Base-by-base conservation (phyloP, 1,284 basidiomycete species). In the Fereydounia khargensis region DNA sequence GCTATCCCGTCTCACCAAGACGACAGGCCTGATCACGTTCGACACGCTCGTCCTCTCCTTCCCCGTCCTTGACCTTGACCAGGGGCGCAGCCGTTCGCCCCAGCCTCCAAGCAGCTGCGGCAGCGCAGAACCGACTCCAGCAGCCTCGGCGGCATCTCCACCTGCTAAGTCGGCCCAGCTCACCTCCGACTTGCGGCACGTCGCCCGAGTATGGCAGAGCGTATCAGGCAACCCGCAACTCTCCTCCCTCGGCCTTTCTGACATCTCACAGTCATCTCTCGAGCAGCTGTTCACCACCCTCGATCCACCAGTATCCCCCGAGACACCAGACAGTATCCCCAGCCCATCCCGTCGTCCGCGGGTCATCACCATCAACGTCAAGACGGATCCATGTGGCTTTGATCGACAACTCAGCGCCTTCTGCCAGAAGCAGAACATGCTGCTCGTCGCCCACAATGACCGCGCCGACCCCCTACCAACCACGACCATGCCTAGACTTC, bases 11-110 rank as follows among this genome's bases (percentile, higher is more conserved):
- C 42, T 71, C 19, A 56, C 54, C 3, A 39, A 32, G 4, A 67
- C 56, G 4, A 71, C 68, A 6, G 66, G 66, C 1, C 49, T 71
- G 28, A 60, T 65, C 37, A 67, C 60, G 11, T 34, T 68, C 24
- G 68, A 71, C 22, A 69, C 66, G 2, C 35, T 69, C 16, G 48
- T 71, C 1, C 42, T 71, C 1, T 24, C 59, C 1, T 71, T 71
- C 25, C 62, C 63, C 0, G 46, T 46, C 0, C 24, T 55, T 10
- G 48, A 63, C 33, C 48, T 67, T 5, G 65, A 64, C 14, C 33
- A 17, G 17, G 13, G 13, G 28, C 6, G 28, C 6, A 14, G 14
- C 11, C 28, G 13, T 4, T 16, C 28, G 14, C 14, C 6, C 13
- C 28, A 30, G 13, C 28, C 28, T 4, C 13, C 6, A 11, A 16